Base-by-base conservation (phyloP, 257 asterid genomes). In the Catharanthus roseus region DNA sequence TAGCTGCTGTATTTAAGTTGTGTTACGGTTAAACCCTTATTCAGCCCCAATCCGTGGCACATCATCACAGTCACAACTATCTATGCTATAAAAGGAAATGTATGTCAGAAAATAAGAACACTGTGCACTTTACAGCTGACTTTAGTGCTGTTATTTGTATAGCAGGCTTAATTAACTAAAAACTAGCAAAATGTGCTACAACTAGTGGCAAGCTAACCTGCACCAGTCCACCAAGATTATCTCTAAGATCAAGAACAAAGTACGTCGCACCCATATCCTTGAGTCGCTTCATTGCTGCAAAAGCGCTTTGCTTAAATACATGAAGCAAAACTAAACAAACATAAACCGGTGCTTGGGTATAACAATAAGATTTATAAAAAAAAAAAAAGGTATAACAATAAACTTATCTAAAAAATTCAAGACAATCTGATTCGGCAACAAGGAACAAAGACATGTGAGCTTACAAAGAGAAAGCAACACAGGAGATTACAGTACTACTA, bases 151-250 rank as follows among this genome's bases (percentile, higher is more conserved):
- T 49, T 31, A 9, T 31, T 3, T 16, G 28, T 26, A 29, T 16
- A 1, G 42, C 11, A 31, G 42, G 42, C 65, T 60, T 6, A 58
- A 15, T 18, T 16, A 49, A 26, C 15, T n/a, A n/a, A n/a, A n/a
- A n/a, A n/a, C n/a, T 29, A 68, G 33, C 12, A 36, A 50, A 33
- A 49, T 29, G 53, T n/a, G 13, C 7, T 38, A 2, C 7, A 12
- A 21, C 28, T 36, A 23, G 64, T 72, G 29, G 72, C 66, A 77
- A 76, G 69, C 77, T 75, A 75, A 93, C 99, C 96, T 93, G 99
- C 68, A 93, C 99, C 23, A 91, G 90, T 77, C 99, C 99, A 75
- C 99, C 99, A 69, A 86, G 97, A 80, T 93, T 93, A 80, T 93
- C 97, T 85, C 99, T 86, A 80, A 93, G 97, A 87, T 93, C 99